These are phyloP conservation scores for Sphagnurus paluster DNA, from an alignment of 1,284 basidiomycete species.

Conservation along the genomic window DNA sequence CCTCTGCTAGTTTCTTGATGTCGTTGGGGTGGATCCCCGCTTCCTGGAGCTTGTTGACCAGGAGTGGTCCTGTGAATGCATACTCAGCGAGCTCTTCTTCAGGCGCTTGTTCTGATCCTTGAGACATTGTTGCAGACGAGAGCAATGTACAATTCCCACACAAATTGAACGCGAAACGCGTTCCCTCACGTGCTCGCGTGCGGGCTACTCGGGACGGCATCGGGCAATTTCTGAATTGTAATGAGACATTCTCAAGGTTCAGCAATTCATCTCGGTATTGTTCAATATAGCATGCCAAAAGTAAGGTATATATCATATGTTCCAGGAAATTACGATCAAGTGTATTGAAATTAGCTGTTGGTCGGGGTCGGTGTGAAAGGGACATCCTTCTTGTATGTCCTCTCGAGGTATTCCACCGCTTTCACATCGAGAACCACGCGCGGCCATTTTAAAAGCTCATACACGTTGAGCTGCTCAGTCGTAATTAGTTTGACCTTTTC, in stretches of 20 bases:
- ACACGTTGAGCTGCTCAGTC: slow-evolving; percentile 71
- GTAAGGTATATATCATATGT: no score
- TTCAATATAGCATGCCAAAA: no score
- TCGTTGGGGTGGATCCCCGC: slow-evolving; percentile 90
- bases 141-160: slow-evolving; percentile 4
- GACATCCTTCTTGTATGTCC: slow-evolving; percentile 48
- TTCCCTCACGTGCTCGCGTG: slow-evolving; percentile 30
- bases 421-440: slow-evolving; percentile 68
- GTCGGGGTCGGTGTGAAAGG: slow-evolving; percentile 17
- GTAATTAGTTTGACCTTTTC: slow-evolving; percentile 60
- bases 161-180: slow-evolving; percentile 6
- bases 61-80: slow-evolving; percentile 73
- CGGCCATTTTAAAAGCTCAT: slow-evolving; percentile 78
- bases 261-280: background rate
- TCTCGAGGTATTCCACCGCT: slow-evolving; percentile 71
- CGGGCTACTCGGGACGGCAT: background rate
- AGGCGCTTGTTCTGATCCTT: slow-evolving; percentile 49
- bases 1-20: slow-evolving; percentile 94
- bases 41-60: slow-evolving; percentile 86
- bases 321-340: no score
- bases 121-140: slow-evolving; percentile 30
- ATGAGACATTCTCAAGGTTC: no score
- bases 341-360: slow-evolving; percentile 1
- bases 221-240: no score
- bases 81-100: slow-evolving; percentile 60